Evolutionary conservation across 1,284 basidiomycete genomes (phyloP), one percentile per base, ranked within the genome.

Genomic region (Fomitopsis schrenkii): DNA sequence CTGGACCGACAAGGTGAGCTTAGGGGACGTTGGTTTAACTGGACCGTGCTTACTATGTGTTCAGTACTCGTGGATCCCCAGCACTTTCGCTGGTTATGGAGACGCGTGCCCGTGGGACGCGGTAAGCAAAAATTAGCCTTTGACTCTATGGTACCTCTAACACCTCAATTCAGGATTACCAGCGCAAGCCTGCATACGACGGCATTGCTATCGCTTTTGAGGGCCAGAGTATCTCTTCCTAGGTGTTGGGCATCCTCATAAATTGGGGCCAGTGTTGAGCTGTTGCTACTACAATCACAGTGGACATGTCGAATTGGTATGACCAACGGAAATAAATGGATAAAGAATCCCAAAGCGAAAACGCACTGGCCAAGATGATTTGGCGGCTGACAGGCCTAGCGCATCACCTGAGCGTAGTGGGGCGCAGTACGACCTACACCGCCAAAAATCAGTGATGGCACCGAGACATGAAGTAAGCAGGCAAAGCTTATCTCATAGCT

Each of bases 1-100:
- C 68, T 82, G 68, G 65, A 81, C 79, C 7, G 80, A 82, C 69
- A 79, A 69, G 63, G 67, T 58, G 19, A 44, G 46, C 30, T 33
- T 63, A 17, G 38, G 3, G 17, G n/a, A 28, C 26, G 10, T n/a
- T 9, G 0, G 3, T 46, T 4, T 1, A 17, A 19, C 6, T 7
- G 10, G 10, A n/a, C 5, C n/a, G 9, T 46, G 38, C 38, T 40
- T 28, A 48, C 28, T 33, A 9, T 15, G 7, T 8, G 15, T 30
- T 36, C 33, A 79, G 70, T 75, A 73, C 61, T 75, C 75, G 6
- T 75, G 72, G 73, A 67, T 77, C 9, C 73, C 75, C 1, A 58
- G 62, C 7, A 72, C 72, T 6, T 76, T 76, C 70, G 64, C 74
- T 30, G 73, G 74, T 5, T 71, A 74, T 59, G 74, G 76, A 45